Evolutionary conservation across 208 protist species (phyloP).

Genomic region (Leishmania turanica): DNA sequence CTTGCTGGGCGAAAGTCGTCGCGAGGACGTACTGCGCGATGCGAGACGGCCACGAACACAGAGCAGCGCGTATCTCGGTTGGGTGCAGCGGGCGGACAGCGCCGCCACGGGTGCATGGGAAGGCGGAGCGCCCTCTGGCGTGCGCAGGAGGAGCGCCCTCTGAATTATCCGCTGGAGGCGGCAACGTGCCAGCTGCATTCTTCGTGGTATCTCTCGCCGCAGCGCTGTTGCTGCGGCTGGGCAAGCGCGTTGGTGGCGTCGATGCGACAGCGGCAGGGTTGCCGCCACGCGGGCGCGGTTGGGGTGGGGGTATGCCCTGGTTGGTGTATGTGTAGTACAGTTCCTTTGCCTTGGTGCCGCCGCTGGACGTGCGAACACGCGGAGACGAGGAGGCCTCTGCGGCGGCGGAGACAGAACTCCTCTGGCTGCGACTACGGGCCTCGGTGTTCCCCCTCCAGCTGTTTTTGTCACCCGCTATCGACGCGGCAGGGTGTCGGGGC

Average conservation of each 20-base stretch:
- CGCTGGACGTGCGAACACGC: not conserved
- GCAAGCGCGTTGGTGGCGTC: not conserved
- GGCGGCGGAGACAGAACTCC: not conserved
- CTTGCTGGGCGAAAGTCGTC: not conserved
- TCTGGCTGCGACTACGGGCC: not conserved
- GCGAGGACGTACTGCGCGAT: slow-evolving; percentile 28
- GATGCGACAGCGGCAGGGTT: not conserved
- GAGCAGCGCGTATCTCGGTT: slow-evolving; percentile 11
- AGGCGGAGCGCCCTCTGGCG: not conserved
- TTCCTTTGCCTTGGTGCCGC: slow-evolving; percentile 16
- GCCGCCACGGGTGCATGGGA: slow-evolving; percentile 6
- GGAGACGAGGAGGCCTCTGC: not conserved
- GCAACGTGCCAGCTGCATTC: not conserved
- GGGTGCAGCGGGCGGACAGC: slow-evolving; percentile 11
- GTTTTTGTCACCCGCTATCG: not conserved
- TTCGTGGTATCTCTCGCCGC: not conserved
- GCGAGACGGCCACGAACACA: slow-evolving; percentile 34
- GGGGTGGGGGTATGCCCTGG: slow-evolving; percentile 8
- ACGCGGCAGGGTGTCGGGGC: not conserved
- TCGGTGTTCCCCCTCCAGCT: not conserved
- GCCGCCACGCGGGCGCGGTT: not conserved
- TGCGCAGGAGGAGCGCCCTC: not conserved
- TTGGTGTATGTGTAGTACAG: slow-evolving; percentile 34
- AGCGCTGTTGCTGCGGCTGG: not conserved
- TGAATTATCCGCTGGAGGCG: not conserved